Evolutionary conservation across 768 basidiomycete species (phyloP).

Genomic region (Auricularia sp.): DNA sequence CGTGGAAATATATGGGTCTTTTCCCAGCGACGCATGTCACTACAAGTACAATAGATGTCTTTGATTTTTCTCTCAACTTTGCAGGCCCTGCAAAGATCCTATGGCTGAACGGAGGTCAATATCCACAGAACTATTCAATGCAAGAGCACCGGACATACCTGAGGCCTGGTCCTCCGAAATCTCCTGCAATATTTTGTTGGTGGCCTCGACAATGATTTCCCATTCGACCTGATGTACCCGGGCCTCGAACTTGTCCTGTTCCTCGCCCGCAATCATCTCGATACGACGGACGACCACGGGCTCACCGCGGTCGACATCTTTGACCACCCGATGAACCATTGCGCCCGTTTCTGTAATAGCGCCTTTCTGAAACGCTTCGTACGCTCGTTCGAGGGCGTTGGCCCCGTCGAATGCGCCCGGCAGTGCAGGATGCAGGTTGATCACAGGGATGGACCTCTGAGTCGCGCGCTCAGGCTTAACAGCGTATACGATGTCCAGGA

Average conservation of each 20-base stretch:
- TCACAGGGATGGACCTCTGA: conserved; percentile 54
- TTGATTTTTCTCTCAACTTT: too few species aligned
- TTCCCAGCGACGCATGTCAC: too few species aligned
- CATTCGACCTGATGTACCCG: conserved; percentile 80
- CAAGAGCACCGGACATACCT: too few species aligned
- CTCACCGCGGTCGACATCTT: conserved; percentile 86
- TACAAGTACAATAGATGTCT: too few species aligned
- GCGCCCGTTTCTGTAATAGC: conserved; percentile 70
- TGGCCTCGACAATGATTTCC: conserved; percentile 81
- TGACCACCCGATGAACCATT: conserved; percentile 92
- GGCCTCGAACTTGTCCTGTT: conserved; percentile 59
- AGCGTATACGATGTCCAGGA: conserved; percentile 52
- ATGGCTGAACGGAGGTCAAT: too few species aligned
- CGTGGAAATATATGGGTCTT: too few species aligned
- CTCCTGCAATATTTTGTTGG: conserved; percentile 51
- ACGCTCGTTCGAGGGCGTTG: conserved; percentile 83
- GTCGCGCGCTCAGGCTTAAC: conserved; percentile 4
- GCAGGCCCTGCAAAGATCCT: too few species aligned
- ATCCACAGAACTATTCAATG: too few species aligned
- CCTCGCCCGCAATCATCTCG: conserved; percentile 59
- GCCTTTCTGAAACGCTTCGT: conserved; percentile 75
- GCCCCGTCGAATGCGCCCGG: conserved; percentile 95
- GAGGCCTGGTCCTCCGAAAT: neutral
- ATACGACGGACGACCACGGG: conserved; percentile 77
- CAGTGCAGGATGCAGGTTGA: conserved; percentile 93